A percentile compares a stretch with the other conserved stretches of the same genome.
Conservation (phyloP, 1,284 basidiomycete genomes). For the Neonothopanus nambi region DNA sequence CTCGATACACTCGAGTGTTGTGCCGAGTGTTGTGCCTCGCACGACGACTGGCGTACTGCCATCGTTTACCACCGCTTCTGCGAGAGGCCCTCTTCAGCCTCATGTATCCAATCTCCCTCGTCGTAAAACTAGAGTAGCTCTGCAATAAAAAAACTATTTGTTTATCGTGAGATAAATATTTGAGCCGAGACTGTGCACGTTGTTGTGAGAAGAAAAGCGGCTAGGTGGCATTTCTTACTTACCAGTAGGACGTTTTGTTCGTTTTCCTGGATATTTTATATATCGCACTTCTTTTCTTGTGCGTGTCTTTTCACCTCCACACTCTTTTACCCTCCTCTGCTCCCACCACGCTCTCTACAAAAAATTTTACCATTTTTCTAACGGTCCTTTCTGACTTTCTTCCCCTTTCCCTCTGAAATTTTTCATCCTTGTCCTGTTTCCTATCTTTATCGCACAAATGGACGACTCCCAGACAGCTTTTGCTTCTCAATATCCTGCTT, state of each 20-base stretch:
- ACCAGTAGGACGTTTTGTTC: conserved; percentile 17
- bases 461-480: conserved; percentile 74
- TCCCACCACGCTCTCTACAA: conserved; percentile 19
- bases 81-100: conserved; percentile 14
- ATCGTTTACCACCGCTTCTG: conserved; percentile 3
- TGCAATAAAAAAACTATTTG: too few relatives aligned
- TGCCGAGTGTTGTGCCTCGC: background rate
- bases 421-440: conserved; percentile 21
- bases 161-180: too few relatives aligned
- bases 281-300: conserved; percentile 46
- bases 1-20: background rate
- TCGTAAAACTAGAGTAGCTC: conserved; percentile 10
- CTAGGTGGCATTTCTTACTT: conserved; percentile 10
- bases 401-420: conserved; percentile 34
- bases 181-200: conserved; percentile 1
- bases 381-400: conserved; percentile 34
- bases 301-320: conserved; percentile 49
- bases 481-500: conserved; percentile 63
- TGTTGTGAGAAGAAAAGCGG: conserved; percentile 1
- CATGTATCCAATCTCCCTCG: conserved; percentile 13
- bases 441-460: conserved; percentile 43
- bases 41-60: background rate
- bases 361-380: conserved; percentile 34
- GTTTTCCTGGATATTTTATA: conserved; percentile 19
- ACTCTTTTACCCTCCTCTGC: conserved; percentile 36